Percentiles rank a stretch among this genome's conserved stretches.
Evolutionary conservation across 2,329 filamentous ascomycete genomes (phyloP).

Genomic region (Trichoderma sp.): DNA sequence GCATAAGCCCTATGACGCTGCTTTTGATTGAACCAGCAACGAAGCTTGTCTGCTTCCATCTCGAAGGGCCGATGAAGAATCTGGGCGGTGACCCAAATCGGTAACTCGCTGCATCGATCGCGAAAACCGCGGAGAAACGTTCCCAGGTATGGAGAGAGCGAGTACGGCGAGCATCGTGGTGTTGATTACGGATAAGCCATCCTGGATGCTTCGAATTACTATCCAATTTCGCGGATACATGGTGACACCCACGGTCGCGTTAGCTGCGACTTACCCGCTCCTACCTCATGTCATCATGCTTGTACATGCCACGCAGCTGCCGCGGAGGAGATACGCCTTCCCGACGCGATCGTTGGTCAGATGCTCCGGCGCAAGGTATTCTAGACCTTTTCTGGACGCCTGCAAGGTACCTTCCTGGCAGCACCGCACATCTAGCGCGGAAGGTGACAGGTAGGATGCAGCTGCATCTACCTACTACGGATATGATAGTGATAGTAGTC

Average conservation of each 20-base stretch:
- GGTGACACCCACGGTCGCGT: background rate
- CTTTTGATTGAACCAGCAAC: background rate
- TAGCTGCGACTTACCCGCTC: background rate
- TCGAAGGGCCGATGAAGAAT: conserved; percentile 7
- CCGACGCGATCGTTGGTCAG: no score
- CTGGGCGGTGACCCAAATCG: background rate
- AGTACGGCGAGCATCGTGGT: no score
- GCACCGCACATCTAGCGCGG: conserved; percentile 10
- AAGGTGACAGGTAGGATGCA: conserved; percentile 16
- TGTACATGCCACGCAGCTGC: background rate
- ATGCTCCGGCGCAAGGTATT: background rate
- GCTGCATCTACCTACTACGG: background rate
- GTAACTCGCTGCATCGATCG: background rate
- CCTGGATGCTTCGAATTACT: no score
- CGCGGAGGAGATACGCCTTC: no score
- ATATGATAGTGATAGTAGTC: conserved; percentile 8
- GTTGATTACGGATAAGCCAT: no score
- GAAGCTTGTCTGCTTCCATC: conserved; percentile 18
- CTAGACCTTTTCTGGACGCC: background rate
- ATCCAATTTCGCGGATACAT: background rate
- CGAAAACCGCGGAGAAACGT: background rate
- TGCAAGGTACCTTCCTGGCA: background rate
- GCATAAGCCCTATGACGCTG: conserved; percentile 15
- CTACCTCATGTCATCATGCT: background rate
- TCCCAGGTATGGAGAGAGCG: no score